A percentile compares a stretch with the other conserved stretches of the same genome.
phyloP scores from a whole-genome alignment of 305 asterid genomes.

The Withania somnifera region DNA sequence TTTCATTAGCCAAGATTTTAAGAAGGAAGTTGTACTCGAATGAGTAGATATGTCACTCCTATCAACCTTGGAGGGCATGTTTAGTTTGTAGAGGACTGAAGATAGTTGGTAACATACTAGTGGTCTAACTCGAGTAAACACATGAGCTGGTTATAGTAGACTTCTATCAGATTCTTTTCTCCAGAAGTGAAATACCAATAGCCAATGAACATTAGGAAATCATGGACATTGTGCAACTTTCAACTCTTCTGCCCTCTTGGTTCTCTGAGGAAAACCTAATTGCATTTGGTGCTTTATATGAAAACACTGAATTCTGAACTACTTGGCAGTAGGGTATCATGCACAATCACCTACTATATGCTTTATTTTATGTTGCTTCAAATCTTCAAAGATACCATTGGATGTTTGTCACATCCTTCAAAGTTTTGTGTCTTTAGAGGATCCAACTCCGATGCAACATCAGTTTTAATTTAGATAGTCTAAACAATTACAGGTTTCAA shows the following conservation, averaged over 20 bases:
- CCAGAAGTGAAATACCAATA: slow-evolving; percentile 41
- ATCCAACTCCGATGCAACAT: not conserved
- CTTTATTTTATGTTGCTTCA: not conserved
- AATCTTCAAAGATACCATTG: not conserved
- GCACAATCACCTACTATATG: not conserved
- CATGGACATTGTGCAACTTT: slow-evolving; percentile 57
- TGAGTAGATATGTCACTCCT: too few species aligned
- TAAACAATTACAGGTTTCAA: not conserved
- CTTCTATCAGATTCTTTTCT: slow-evolving; percentile 57
- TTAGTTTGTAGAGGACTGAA: too few species aligned
- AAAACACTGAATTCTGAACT: slow-evolving; percentile 51
- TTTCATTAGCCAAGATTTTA: too few species aligned
- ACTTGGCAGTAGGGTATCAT: slow-evolving; percentile 58
- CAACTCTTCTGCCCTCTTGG: slow-evolving; percentile 52
- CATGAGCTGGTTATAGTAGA: too few species aligned
- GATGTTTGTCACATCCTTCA: not conserved
- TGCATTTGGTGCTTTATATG: slow-evolving; percentile 37
- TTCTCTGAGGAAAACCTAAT: slow-evolving; percentile 47
- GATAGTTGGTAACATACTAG: too few species aligned
- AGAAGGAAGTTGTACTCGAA: too few species aligned
- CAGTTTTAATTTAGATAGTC: not conserved
- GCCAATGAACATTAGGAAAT: slow-evolving; percentile 51
- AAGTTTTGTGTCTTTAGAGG: too few species aligned
- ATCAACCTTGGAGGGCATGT: too few species aligned
- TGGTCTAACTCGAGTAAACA: too few species aligned